Base-by-base conservation (phyloP, 148 eudicot species). In the Camellia sinensis region DNA sequence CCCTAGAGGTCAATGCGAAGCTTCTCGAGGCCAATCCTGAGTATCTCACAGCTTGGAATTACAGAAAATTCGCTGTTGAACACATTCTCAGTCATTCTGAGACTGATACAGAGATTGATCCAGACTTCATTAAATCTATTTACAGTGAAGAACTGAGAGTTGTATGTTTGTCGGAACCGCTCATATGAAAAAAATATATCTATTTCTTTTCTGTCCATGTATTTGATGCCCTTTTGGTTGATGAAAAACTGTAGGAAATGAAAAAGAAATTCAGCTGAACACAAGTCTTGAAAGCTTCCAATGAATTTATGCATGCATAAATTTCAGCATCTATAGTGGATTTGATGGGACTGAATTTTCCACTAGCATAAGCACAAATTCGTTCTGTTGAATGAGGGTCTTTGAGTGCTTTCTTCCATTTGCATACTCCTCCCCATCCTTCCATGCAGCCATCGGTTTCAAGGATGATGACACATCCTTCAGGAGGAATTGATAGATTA, bases 1-100 rank as follows among this genome's bases (percentile, higher is more conserved):
- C 97, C 6, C 21, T 93, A 11, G 95, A 92, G 12, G 71, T 87
- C 2, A 89, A 90, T 40, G 87, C 90, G 4, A 88, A 90, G 88
- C 92, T 96, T 54, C 62, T 93, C 45, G 91, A 88, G 81, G 72
- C 82, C 15, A 93, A 93, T 86, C 99, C 99, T 0, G 99, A 96
- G 85, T 90, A 67, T 71, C 88, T 91, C 77, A 87, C 97, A 9
- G 99, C 91, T 78, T 96, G 99, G 99, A 96, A 96, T 86, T 93
- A 90, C 71, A 87, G 99, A 12, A 96, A 93, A 81, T 90, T 93
- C 10, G 95, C 95, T 3, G 93, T 93, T 46, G 80, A 90, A 7
- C 80, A 88, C 82, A 78, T 72, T 56, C 82, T 93, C 37, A 77
- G 52, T 68, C 84, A 73, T 66, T 83, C 86, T 3, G 85, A 67